Percentiles rank a stretch among this genome's conserved stretches.
phyloP scores from a whole-genome alignment of 73 alveolate species.

The Tetrahymena borealis region DNA sequence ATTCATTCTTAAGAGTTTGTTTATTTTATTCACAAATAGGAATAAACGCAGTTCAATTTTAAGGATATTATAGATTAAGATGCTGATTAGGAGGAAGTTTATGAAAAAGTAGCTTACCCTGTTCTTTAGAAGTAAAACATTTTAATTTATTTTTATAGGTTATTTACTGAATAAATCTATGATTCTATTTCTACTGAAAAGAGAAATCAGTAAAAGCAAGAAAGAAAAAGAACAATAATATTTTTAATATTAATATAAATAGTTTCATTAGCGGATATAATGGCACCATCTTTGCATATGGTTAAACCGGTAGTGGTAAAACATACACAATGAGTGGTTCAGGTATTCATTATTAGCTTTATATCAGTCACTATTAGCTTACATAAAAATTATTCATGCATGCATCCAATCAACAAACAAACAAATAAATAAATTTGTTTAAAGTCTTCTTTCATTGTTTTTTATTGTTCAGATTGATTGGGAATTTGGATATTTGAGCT shows the following conservation, averaged over 20 bases:
- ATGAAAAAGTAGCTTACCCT: conserved; percentile 65
- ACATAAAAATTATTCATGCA: too few species aligned
- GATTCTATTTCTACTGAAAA: background rate
- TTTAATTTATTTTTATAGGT: background rate
- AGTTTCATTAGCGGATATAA: conserved; percentile 94
- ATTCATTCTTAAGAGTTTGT: background rate
- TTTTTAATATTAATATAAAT: background rate
- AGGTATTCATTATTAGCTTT: too few species aligned
- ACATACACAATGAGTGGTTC: conserved; percentile 96
- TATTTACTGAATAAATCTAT: background rate
- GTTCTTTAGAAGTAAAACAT: conserved; percentile 45
- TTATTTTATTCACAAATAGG: background rate
- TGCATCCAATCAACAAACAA: too few species aligned
- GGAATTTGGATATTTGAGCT: too few species aligned
- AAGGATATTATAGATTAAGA: conserved; percentile 81
- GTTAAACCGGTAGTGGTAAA: conserved; percentile 96
- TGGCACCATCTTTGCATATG: conserved; percentile 93
- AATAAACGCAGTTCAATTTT: conserved; percentile 74
- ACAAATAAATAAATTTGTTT: too few species aligned
- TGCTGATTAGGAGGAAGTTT: conserved; percentile 77
- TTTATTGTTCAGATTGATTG: too few species aligned
- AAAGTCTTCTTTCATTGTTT: too few species aligned
- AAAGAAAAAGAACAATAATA: background rate
- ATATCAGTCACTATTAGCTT: too few species aligned
- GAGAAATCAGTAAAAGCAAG: too few species aligned